Base-by-base conservation (phyloP, 305 asterid species). In the Euphrasia arctica region DNA sequence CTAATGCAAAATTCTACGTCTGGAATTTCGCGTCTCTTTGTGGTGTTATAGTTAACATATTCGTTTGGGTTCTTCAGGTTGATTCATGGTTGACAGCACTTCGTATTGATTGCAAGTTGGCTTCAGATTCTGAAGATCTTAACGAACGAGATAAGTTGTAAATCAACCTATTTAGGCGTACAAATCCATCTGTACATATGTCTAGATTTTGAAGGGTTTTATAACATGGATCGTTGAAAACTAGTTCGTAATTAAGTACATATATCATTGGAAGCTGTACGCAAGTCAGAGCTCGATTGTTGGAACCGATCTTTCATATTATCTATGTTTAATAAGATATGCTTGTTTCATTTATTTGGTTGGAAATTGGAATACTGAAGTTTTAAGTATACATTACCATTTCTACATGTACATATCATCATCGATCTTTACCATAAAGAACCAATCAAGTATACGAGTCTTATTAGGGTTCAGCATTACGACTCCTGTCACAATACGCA, bases 1-100 rank as follows among this genome's bases (percentile, higher is more conserved):
- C 57, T 54, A 54, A 14, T 34, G 43, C 14, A 15, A 52, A 52
- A 32, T 34, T 60, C 9, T 36, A 36, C 43, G 8, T 36, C 9
- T 36, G 6, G 42, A 6, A 36, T 6, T 36, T 36, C 42, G 8
- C 2, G 42, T 36, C 9, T 31, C 34, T 36, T 36, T 6, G 42
- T 36, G 42, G 42, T 36, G 42, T 9, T 36, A 36, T 36, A 36
- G 39, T 36, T 49, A 14, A 13, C 55, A 50, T 6, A 50, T 5
- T 12, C 1, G 51, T 13, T 47, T 47, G 49, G 12, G 64, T 25
- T 75, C 63, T 67, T 70, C 89, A 89, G 98, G 88, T 87, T 14
- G 89, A 87, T 66, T 80, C 85, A 60, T 91, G 98, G 97, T 61
- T 91, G 81, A 80, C 78, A 60, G 80, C 89, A 13, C 69, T 91